Evolutionary conservation across 2,329 filamentous ascomycete genomes (phyloP), one percentile per base, ranked within the genome.

Genomic region (Orbilia quercus): DNA sequence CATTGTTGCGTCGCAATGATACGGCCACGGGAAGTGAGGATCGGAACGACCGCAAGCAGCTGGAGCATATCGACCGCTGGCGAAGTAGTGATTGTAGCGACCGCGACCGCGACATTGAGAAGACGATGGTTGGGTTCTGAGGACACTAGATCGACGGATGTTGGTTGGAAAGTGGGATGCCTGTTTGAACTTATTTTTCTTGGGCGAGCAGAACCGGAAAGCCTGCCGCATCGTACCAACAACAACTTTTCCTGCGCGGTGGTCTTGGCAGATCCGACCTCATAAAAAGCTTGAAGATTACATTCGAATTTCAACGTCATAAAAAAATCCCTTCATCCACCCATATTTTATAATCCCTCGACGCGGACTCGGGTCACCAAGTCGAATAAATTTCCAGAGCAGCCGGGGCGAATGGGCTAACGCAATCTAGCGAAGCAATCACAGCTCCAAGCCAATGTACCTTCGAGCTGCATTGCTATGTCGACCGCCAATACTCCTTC

Each of bases 41-140:
- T 47, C 59, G 59, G 31, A 59, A 53, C n/a, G 45, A 36, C 23
- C 59, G 42, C 18, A 51, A 44, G 40, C 67, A 72, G 59, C 48
- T 63, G n/a, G 67, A 64, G 34, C 67, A 72, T 65, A 72, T 59
- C 36, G 59, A 60, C 18, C 47, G 67, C 51, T 45, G 45, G 3
- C 42, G 50, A 12, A 72, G 22, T n/a, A 65, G 67, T 14, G 67
- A 40, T 3, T n/a, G 18, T 18, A 65, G 28, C 22, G 59, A 55
- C 16, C 59, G 67, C 18, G 67, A 72, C 67, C 59, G 67, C 18
- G 67, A 72, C 67, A 72, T 72, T 31, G 34, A 34, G 18, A 22
- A 50, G 28, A 22, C 28, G 31, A 25, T 1, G 18, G 20, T 31
- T 31, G 4, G 28, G 28, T 31, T 31, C 28, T 31, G 4, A 31